phyloP scores from a whole-genome alignment of 805 yeast genomes.

The Candida sphagnicola region DNA sequence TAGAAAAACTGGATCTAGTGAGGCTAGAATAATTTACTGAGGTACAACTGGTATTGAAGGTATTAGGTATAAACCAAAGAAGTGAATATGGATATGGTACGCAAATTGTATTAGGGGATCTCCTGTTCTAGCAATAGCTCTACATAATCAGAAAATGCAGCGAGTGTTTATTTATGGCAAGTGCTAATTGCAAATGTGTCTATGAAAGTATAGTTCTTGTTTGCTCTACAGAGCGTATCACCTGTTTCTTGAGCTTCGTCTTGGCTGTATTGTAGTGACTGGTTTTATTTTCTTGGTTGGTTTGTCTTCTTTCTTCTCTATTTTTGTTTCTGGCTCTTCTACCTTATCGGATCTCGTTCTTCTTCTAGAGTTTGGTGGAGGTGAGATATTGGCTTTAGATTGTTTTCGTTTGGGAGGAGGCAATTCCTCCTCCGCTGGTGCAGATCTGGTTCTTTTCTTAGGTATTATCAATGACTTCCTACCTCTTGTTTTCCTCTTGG shows the following conservation, averaged over 20 bases:
- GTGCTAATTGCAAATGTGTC: too few relatives aligned
- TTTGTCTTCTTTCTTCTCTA: constrained; percentile 3
- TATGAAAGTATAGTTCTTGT: too few relatives aligned
- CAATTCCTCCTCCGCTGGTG: constrained; percentile 3
- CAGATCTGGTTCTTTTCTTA: constrained; percentile 9
- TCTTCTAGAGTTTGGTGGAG: constrained; percentile 5
- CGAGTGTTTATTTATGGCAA: too few relatives aligned
- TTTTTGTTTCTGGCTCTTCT: constrained; percentile 7
- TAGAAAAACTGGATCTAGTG: too few relatives aligned
- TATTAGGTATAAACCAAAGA: too few relatives aligned
- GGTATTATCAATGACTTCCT: constrained; percentile 5
- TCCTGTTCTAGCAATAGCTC: too few relatives aligned
- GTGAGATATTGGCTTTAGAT: constrained; percentile 11
- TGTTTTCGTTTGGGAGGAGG: constrained; percentile 9
- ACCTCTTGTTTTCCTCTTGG: constrained; percentile 5
- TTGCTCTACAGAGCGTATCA: too few relatives aligned
- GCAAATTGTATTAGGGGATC: too few relatives aligned
- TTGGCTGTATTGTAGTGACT: constrained; percentile 5
- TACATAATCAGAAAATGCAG: too few relatives aligned
- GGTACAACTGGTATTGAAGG: too few relatives aligned
- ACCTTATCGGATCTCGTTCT: constrained; percentile 5
- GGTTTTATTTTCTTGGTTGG: constrained; percentile 3
- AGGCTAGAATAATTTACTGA: too few relatives aligned
- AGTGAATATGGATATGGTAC: too few relatives aligned
- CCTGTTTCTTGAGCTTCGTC: constrained; percentile 16